Evolutionary conservation across 164 flowering plant species (phyloP).

Genomic region (Chloranthus sessilifolius): DNA sequence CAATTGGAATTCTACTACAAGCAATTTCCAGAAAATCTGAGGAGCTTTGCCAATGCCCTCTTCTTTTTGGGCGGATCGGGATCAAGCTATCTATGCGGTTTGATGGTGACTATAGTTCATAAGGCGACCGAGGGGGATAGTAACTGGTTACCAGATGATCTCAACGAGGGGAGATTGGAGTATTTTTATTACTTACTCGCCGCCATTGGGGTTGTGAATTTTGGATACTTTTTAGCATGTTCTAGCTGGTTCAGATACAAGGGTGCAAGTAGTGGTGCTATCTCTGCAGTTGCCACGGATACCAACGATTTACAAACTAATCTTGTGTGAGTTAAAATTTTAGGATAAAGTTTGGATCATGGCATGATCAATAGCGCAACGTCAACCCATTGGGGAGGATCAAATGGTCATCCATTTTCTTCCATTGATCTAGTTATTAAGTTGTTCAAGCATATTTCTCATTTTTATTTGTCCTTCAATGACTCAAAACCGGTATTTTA

Average conservation of each 20-base stretch:
- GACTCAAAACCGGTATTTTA: too few species aligned
- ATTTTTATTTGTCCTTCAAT: too few species aligned
- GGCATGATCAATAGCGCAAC: too few species aligned
- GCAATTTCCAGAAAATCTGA: constrained; percentile 73
- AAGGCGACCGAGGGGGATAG: constrained; percentile 8
- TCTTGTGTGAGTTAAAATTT: too few species aligned
- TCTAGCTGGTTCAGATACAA: constrained; percentile 46
- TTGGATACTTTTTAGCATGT: constrained; percentile 32
- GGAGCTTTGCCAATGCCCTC: constrained; percentile 49
- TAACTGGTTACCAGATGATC: constrained; percentile 52
- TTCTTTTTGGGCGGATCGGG: constrained; percentile 31
- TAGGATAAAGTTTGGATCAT: too few species aligned
- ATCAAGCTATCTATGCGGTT: constrained; percentile 41
- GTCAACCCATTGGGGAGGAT: too few species aligned
- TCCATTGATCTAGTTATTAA: too few species aligned
- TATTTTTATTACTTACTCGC: constrained; percentile 38
- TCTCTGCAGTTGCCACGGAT: too few species aligned
- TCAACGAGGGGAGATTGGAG: constrained; percentile 46
- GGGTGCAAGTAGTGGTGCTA: too few species aligned
- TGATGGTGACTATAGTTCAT: constrained; percentile 30
- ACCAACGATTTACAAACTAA: too few species aligned
- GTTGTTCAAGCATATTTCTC: too few species aligned
- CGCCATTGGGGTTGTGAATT: constrained; percentile 27
- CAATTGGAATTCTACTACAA: constrained; percentile 58
- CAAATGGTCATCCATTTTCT: too few species aligned